Base-by-base conservation (phyloP, 1,284 basidiomycete genomes). In the Sanghuangporus sanghuang region DNA sequence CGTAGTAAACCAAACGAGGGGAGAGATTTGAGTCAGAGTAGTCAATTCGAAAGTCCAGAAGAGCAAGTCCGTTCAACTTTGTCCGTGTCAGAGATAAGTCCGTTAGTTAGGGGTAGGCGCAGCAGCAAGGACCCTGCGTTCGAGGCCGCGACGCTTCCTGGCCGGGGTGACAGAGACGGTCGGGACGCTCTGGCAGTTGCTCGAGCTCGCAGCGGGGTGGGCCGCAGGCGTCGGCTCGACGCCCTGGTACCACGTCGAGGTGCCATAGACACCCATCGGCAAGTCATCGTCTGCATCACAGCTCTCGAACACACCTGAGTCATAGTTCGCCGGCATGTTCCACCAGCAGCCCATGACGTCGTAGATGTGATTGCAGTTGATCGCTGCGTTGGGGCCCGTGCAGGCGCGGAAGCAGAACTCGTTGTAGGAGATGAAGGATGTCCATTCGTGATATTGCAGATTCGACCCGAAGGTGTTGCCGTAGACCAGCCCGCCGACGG, bases 401-500 rank as follows among this genome's bases (percentile, higher is more conserved):
- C 86, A 88, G 36, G 85, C 85, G 61, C 85, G 79, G 76, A 88
- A 79, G 75, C 85, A 89, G 74, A 87, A 89, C 67, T 83, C 76
- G 36, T 64, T 74, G 57, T 78, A 76, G 8, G 79, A 81, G 67
- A 85, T 81, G 74, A 84, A 83, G 65, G 35, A 66, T n/a, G 71
- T 71, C 71, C 71, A 72, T 64, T 72, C 71, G 59, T 72, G 69
- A 61, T 69, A 69, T 66, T 73, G 69, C 53, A 67, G 64, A 54
- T 66, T 61, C 35, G 63, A 21, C 62, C 75, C 70, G 71, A 77
- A 75, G 32, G 79, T 76, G 71, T 84, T 83, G 56, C 85, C 84
- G 70, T 79, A 89, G 18, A 86, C 78, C 18, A 86, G 75, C 49
- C 85, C 85, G 67, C 85, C 86, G 66, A 88, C 73, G 1, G 84